phyloP scores from a whole-genome alignment of 768 basidiomycete genomes.

The Chalciporus sphaerocephalus region DNA sequence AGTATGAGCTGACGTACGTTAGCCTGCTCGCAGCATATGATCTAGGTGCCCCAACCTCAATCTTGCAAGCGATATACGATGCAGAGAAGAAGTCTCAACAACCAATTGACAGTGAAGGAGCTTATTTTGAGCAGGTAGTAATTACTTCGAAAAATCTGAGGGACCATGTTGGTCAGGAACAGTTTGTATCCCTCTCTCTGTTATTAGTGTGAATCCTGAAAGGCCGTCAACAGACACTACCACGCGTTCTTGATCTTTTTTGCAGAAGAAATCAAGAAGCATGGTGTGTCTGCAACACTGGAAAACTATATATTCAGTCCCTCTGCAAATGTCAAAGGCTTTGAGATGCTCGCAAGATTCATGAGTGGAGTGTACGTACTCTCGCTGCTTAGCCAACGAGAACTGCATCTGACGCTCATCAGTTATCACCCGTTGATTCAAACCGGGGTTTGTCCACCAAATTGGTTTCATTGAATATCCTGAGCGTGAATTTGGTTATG shows the following conservation, averaged over 20 bases:
- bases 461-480: background rate
- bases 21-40: conserved; percentile 57
- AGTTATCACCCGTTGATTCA: conserved; percentile 57
- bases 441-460: conserved; percentile 42
- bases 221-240: conserved; percentile 26
- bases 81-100: conserved; percentile 36
- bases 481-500: background rate
- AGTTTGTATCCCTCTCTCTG: conserved; percentile 35
- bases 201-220: conserved; percentile 34
- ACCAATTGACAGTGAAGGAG: conserved; percentile 37
- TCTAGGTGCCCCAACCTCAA: conserved; percentile 43
- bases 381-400: background rate
- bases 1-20: background rate
- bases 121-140: conserved; percentile 12
- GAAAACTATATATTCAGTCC: conserved; percentile 47
- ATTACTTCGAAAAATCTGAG: conserved; percentile 47
- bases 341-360: conserved; percentile 34
- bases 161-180: conserved; percentile 45
- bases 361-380: conserved; percentile 34
- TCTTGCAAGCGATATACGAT: conserved; percentile 49
- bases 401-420: background rate
- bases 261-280: conserved; percentile 33
- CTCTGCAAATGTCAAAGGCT: conserved; percentile 29
- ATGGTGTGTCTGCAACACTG: conserved; percentile 38
- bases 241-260: conserved; percentile 39